Evolutionary conservation across 768 basidiomycete genomes (phyloP).

Genomic region (Coprinopsis sp.): DNA sequence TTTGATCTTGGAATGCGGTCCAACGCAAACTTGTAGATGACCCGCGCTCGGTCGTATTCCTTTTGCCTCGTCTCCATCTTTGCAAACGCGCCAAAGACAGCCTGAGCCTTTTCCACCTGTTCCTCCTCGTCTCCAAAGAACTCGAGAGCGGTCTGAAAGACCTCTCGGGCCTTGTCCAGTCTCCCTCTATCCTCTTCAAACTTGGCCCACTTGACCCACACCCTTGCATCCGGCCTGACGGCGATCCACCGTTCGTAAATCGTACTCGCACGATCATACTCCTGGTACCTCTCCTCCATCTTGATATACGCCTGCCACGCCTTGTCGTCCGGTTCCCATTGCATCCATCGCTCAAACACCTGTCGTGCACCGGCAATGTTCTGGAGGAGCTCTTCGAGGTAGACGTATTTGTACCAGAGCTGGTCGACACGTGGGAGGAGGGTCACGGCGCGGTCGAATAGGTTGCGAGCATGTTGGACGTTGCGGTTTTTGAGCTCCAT

Average conservation of each 20-base stretch:
- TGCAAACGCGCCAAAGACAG: constrained; percentile 88
- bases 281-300: constrained; percentile 89
- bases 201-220: constrained; percentile 82
- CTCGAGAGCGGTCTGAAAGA: constrained; percentile 87
- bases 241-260: constrained; percentile 92
- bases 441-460: constrained; percentile 96
- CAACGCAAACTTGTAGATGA: constrained; percentile 99
- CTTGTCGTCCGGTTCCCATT: constrained; percentile 99
- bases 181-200: constrained; percentile 81
- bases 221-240: constrained; percentile 70
- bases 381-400: constrained; percentile 93
- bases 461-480: constrained; percentile 93
- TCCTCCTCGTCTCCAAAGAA: constrained; percentile 88
- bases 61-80: constrained; percentile 97
- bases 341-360: constrained; percentile 99
- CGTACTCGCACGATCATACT: constrained; percentile 85
- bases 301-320: constrained; percentile 99
- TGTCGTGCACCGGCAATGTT: constrained; percentile 96
- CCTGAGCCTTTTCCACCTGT: constrained; percentile 94
- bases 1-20: constrained; percentile 89
- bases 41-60: constrained; percentile 93
- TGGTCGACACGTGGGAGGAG: constrained; percentile 94
- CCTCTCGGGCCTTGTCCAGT: constrained; percentile 73
- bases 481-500: constrained; percentile 98
- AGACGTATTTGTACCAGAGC: constrained; percentile 99